Base-by-base conservation (phyloP, 2,329 filamentous ascomycete genomes). In the Celoporthe dispersa region DNA sequence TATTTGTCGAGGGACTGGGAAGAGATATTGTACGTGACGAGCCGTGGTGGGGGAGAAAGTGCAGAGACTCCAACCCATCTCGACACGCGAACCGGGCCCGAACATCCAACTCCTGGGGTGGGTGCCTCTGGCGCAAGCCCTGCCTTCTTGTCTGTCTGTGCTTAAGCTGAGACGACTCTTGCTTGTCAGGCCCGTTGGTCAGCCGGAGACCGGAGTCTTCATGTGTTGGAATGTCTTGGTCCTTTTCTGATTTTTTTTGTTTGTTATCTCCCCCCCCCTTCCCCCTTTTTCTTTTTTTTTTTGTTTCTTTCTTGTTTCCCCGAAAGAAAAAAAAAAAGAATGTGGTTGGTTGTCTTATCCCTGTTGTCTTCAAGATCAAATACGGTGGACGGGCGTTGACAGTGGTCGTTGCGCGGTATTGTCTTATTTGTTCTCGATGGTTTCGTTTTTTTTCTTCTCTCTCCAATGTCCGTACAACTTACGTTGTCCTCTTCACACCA, bases 311-410 rank as follows among this genome's bases (percentile, higher is more conserved):
- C n/a, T 35, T 48, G 44, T 48, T 48, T n/a, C 41, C 19, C 11
- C 22, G 5, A 48, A 19, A 53, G 28, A 51, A 14, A 67, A 66
- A 60, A 67, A 14, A 67, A 66, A 60, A 67, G 53, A 63, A 63
- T 44, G 25, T 44, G 35, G 60, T 28, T 44, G n/a, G 60, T 28
- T 63, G 35, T 63, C 37, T 44, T 44, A 16, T 44, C 37, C 33
- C 57, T 11, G 11, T 60, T 60, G 33, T 60, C 37, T 31, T 31
- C 53, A 37, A 60, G 57, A 37, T n/a, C 57, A 37, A 37, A 22
- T 60, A n/a, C 19, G 31, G 57, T n/a, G 57, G 57, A 37, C 57
- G 57, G 57, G 57, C 57, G 57, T 60, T 60, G 57, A 60, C 33
- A 37, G 16, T 31, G 31, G 19, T n/a, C 19, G 22, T 22, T 35